phyloP scores from a whole-genome alignment of 306 rosid genomes.

The Vigna angularis region DNA sequence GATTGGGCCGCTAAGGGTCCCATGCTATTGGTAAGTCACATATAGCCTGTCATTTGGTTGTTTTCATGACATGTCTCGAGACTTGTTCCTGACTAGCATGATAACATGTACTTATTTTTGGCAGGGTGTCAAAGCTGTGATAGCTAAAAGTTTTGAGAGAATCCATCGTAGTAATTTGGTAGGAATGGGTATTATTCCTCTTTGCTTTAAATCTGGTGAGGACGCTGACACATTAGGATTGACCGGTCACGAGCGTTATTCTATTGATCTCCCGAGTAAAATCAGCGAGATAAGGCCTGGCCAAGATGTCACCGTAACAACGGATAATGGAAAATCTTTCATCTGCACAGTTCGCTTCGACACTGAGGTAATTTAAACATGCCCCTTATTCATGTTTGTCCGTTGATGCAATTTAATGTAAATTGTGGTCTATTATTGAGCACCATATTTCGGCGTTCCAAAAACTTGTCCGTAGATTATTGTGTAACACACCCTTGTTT shows the following conservation, averaged over 20 bases:
- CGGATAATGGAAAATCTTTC: slow-evolving; percentile 86
- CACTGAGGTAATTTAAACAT: slow-evolving; percentile 77
- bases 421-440: neutral
- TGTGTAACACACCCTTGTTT: slow-evolving; percentile 7
- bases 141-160: slow-evolving; percentile 96
- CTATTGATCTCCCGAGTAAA: slow-evolving; percentile 84
- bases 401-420: neutral
- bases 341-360: slow-evolving; percentile 88
- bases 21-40: slow-evolving; percentile 85
- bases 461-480: neutral
- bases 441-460: slow-evolving; percentile 1
- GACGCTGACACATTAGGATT: slow-evolving; percentile 92
- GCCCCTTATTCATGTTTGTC: slow-evolving; percentile 13
- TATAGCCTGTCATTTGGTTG: slow-evolving; percentile 23
- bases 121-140: slow-evolving; percentile 99
- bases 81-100: neutral
- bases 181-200: slow-evolving; percentile 98
- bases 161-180: slow-evolving; percentile 99
- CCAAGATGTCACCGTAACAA: slow-evolving; percentile 88
- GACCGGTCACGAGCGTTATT: slow-evolving; percentile 96
- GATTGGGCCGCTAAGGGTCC: slow-evolving; percentile 99
- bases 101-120: slow-evolving; percentile 30
- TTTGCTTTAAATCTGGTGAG: slow-evolving; percentile 96
- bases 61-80: slow-evolving; percentile 6
- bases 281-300: slow-evolving; percentile 91